Percentiles rank a stretch among this genome's conserved stretches.
phyloP scores from a whole-genome alignment of 495 filamentous ascomycete genomes.

The Usnea hakonensis region DNA sequence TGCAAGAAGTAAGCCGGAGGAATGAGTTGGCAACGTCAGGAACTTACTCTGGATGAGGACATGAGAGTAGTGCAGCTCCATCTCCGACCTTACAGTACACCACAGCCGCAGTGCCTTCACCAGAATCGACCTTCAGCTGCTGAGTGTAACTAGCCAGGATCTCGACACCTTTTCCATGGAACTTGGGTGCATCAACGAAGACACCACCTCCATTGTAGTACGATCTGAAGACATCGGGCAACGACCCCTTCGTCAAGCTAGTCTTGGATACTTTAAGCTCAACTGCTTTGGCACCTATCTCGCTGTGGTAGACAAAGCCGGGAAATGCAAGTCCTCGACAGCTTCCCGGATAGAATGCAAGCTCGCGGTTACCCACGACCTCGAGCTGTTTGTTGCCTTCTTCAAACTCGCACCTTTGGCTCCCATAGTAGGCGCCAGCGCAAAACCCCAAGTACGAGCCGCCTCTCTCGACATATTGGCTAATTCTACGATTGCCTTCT shows the following conservation, averaged over 20 bases:
- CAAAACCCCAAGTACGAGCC: conserved; percentile 86
- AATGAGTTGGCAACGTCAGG: neutral
- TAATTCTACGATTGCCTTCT: conserved; percentile 73
- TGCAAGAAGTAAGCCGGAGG: conserved; percentile 16
- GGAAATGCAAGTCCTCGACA: conserved; percentile 83
- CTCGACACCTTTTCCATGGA: conserved; percentile 58
- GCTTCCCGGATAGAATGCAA: conserved; percentile 78
- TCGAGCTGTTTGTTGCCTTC: conserved; percentile 73
- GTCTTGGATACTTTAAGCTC: conserved; percentile 58
- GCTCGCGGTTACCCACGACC: conserved; percentile 77
- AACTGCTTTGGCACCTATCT: conserved; percentile 71
- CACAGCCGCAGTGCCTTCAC: conserved; percentile 62
- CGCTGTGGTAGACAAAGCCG: conserved; percentile 87
- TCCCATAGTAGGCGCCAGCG: conserved; percentile 90
- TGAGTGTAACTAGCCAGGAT: conserved; percentile 75
- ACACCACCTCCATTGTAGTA: conserved; percentile 96
- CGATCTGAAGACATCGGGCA: conserved; percentile 58
- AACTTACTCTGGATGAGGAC: conserved; percentile 88
- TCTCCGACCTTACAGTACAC: conserved; percentile 84
- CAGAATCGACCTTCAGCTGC: conserved; percentile 68
- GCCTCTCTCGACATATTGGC: conserved; percentile 76
- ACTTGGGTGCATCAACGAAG: conserved; percentile 72
- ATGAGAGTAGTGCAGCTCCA: conserved; percentile 73
- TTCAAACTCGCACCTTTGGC: conserved; percentile 77
- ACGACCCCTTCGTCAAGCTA: conserved; percentile 42